Base-by-base conservation (phyloP, 257 asterid genomes). In the Nicotiana otophora region DNA sequence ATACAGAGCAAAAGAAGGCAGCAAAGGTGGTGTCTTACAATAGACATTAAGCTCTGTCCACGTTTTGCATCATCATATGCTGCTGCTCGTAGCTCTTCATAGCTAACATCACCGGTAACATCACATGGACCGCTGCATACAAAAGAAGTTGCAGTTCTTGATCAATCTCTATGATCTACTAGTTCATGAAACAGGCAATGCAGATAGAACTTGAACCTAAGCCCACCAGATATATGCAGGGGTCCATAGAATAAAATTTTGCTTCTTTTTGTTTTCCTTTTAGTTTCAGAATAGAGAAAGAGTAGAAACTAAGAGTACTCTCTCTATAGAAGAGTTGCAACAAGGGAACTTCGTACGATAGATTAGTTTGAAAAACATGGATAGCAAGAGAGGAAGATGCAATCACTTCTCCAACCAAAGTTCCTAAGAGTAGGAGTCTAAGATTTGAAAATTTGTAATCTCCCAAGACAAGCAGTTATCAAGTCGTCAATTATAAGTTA, bases 61-160 rank as follows among this genome's bases (percentile, higher is more conserved):
- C 83, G 88, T 85, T 87, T 92, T 53, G 95, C 95, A 69, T 96
- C 98, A 39, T 93, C 95, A 78, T 96, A 94, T 86, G 99, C 98
- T 54, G 86, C 85, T 78, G 93, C 92, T 81, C 97, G 97, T 92
- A 96, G 83, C 89, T 96, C 98, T 83, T 96, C 99, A 31, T 72
- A 92, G 87, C 98, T 94, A 86, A 89, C 83, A 87, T 96, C 99
- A 75, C 99, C 98, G 36, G 77, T 85, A 82, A 92, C 83, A 85
- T 96, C 99, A 86, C 99, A 96, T 48, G 98, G 95, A 81, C 95
- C 93, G n/a, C 99, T 94, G 94, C 86, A 83, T 65, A 86, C 77
- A 62, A 83, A 69, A 61, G 23, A 81, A 80, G 33, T 60, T 5
- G 65, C 39, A 28, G 23, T 34, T 1, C 34, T 46, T 75, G 33